Evolutionary conservation across 2,329 filamentous ascomycete species (phyloP), one percentile per base, ranked within the genome.

Genomic region (Sphaerulina vaccinii): DNA sequence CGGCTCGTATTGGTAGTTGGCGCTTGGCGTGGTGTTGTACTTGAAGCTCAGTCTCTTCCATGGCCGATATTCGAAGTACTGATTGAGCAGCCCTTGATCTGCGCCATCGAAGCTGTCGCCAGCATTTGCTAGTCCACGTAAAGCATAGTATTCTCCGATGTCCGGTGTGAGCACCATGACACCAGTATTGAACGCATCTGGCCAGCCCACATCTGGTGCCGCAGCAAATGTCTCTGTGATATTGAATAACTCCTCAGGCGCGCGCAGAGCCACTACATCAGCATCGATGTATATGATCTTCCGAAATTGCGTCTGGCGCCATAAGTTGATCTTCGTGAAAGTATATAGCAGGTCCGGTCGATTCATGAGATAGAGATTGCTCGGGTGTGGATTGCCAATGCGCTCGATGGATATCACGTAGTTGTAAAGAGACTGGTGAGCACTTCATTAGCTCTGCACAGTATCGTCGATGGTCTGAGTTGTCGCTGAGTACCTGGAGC

Each of bases 131-230:
- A 96, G 84, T 57, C 88, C 88, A 58, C 84, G 78, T 67, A 99
- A 79, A 36, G 89, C 87, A 72, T 90, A 86, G 72, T 91, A 97
- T 61, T 95, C 91, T 51, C 86, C 87, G 80, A 91, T 77, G 71
- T 92, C 87, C 27, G 93, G 93, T 13, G 80, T 86, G 54, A 99
- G 73, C 29, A 90, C 90, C 90, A 99, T 95, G 62, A 99, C 84
- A 65, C 93, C 93, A n/a, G 88, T 90, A 73, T 99, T 99, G 83
- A 97, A 97, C 55, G 91, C 82, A 73, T 99, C 93, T 27, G 93
- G 93, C 93, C 93, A 99, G 62, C 93, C 93, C 64, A 97, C 90
- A 71, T 99, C 93, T 24, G 93, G 91, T 9, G 88, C 90, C 2
- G 93, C 84, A 21, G 84, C 83, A 61, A 87, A 85, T 21, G 75